Base-by-base conservation (phyloP, 2,329 filamentous ascomycete species). In the Phaeoacremonium minimum region DNA sequence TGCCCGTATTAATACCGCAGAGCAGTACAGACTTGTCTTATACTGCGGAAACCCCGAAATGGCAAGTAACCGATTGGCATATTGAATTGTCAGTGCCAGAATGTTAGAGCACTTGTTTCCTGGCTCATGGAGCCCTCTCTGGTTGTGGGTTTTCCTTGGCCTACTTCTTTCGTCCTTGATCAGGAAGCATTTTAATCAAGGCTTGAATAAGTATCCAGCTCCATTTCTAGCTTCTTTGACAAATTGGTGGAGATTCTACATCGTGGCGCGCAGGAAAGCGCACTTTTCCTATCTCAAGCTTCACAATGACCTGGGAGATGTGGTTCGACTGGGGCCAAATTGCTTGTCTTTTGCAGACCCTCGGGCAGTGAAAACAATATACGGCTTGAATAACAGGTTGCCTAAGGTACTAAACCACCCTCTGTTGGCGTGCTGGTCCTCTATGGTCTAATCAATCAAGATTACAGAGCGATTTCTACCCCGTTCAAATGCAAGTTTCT, bases 381-480 rank as follows among this genome's bases (percentile, higher is more conserved):
- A 44, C 19, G 36, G 41, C 4, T 33, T 29, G 1, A 35, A 18
- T 17, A 20, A 26, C 2, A 37, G 36, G 15, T 35, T 40, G 19
- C 17, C 30, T n/a, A 46, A 46, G 43, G 43, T 44, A 15, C 3
- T 8, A 9, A 15, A 3, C 8, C 3, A 9, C 4, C 3, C 11
- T n/a, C 15, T 15, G 8, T 8, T n/a, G 22, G 22, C 22, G 22
- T n/a, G n/a, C n/a, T n/a, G n/a, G n/a, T n/a, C n/a, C n/a, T n/a
- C n/a, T n/a, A 26, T 26, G 22, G n/a, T n/a, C 22, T 26, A 9
- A 26, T n/a, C n/a, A 26, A 18, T 30, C 6, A 22, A 0, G 5
- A 8, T 4, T 22, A n/a, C 6, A 7, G n/a, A 49, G 41, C 46
- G 43, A 48, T 20, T 52, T 45, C 31, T 51, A 51, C 41, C 35